Base-by-base conservation (phyloP, 2,329 filamentous ascomycete genomes). In the Cordyceps pruinosa region DNA sequence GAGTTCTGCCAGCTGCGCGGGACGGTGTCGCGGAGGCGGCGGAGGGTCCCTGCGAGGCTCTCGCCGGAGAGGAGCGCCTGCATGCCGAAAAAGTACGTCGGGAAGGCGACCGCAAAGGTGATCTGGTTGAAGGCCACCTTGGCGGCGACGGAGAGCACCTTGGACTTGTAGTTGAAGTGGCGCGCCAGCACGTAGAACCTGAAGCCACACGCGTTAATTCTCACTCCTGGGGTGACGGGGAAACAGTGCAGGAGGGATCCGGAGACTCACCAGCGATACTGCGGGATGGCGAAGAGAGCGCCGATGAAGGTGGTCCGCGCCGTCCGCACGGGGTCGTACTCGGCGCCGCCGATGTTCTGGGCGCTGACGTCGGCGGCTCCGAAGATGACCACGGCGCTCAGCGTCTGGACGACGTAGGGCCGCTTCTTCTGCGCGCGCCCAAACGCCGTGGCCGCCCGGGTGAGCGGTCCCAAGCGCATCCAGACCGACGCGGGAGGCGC, bases 91-190 rank as follows among this genome's bases (percentile, higher is more conserved):
- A 96, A 96, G 71, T 89, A 90, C 25, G 83, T 79, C 71, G 89
- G 93, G 76, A 95, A 95, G 10, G 88, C 66, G 1, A 93, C 90
- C 1, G 92, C 90, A 73, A 95, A 96, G 64, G 84, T 73, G 13
- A 81, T 69, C 73, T 97, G 92, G 72, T 91, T 94, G 37, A 97
- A 79, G 41, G 80, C 69, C 58, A 96, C 89, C 72, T 96, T 96
- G 57, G 84, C 84, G 30, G 78, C 77, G 32, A 97, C 78, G 2
- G 88, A 91, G 49, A 89, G 71, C 37, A 82, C 64, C 63, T 85
- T 86, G 30, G 88, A 92, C 8, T 83, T 64, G 72, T 89, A 96
- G 74, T 96, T 96, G 80, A 96, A 96, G 72, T 85, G 81, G 59
- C 83, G 78, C 42, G 88, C 86, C 15, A 97, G 81, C 72, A 87